Percentiles rank a stretch among this genome's conserved stretches.
Conservation (phyloP, 305 asterid species). For the Fraxinus ornus region DNA sequence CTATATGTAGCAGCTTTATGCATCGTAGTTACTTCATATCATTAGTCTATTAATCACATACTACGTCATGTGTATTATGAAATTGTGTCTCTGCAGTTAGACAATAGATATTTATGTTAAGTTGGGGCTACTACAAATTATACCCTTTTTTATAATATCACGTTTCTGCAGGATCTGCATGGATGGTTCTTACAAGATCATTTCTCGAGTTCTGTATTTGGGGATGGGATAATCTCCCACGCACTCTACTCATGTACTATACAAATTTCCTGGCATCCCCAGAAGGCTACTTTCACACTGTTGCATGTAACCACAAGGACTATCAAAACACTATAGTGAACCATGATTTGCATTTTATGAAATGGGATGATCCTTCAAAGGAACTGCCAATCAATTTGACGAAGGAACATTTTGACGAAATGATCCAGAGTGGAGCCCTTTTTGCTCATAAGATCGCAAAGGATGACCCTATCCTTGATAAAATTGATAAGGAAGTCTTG, state of each 20-base stretch:
- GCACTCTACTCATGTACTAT: slow-evolving; percentile 88
- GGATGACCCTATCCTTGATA: slow-evolving; percentile 52
- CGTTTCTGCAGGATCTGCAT: slow-evolving; percentile 60
- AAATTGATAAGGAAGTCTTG: slow-evolving; percentile 55
- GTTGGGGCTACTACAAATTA: background rate
- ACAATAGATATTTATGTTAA: background rate
- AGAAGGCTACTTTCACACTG: slow-evolving; percentile 90
- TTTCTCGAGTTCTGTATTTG: slow-evolving; percentile 88
- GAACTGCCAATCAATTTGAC: slow-evolving; percentile 36
- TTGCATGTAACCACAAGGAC: slow-evolving; percentile 79
- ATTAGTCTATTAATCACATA: background rate
- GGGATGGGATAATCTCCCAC: slow-evolving; percentile 99
- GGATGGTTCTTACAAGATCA: slow-evolving; percentile 76
- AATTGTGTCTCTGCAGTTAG: background rate
- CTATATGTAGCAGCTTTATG: background rate
- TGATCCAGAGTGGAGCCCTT: slow-evolving; percentile 82
- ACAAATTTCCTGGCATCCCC: slow-evolving; percentile 78
- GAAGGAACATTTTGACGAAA: slow-evolving; percentile 44
- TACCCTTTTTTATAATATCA: background rate
- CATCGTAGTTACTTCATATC: background rate
- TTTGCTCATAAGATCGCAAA: slow-evolving; percentile 65
- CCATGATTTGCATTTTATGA: slow-evolving; percentile 73
- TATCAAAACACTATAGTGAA: slow-evolving; percentile 90
- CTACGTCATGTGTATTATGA: background rate
- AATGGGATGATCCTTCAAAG: slow-evolving; percentile 76